phyloP scores from a whole-genome alignment of 371 early-diverging fungal genomes.

The Mortierella sp. region DNA sequence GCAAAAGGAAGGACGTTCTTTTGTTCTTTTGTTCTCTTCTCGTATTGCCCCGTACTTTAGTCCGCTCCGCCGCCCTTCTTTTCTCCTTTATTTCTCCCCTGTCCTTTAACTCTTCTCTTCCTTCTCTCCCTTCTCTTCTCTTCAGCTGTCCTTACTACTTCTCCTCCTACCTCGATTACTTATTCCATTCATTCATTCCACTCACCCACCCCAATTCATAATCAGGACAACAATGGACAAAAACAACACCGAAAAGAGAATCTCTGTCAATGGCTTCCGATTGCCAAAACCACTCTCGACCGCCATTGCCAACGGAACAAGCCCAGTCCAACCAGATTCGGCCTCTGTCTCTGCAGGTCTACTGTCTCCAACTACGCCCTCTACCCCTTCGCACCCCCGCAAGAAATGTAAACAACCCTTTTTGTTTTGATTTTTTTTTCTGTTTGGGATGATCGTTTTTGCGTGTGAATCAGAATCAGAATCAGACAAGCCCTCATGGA shows the following conservation, averaged over 20 bases:
- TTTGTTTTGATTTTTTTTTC: background rate
- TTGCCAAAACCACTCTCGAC: slow-evolving; percentile 19
- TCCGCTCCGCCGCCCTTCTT: background rate
- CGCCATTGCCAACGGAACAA: background rate
- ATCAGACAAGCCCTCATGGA: background rate
- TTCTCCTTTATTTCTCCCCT: background rate
- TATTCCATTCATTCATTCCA: background rate
- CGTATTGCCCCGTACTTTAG: background rate
- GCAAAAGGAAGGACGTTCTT: too few species aligned
- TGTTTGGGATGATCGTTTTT: too few species aligned
- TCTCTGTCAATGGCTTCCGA: slow-evolving; percentile 9
- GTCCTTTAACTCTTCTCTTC: background rate
- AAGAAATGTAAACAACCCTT: slow-evolving; percentile 32
- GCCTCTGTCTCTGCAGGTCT: background rate
- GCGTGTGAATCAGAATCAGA: background rate
- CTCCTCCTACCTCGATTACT: background rate
- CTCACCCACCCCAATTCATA: background rate
- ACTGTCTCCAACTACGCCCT: slow-evolving; percentile 4
- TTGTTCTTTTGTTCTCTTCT: background rate
- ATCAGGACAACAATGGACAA: background rate
- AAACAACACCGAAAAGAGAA: background rate
- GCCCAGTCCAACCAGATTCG: background rate
- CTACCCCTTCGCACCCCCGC: slow-evolving; percentile 27
- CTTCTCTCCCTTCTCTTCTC: background rate
- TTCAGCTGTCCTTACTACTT: too few species aligned